Evolutionary conservation across 345 rosid species (phyloP), one percentile per base, ranked within the genome.

Genomic region (Populus nigra): DNA sequence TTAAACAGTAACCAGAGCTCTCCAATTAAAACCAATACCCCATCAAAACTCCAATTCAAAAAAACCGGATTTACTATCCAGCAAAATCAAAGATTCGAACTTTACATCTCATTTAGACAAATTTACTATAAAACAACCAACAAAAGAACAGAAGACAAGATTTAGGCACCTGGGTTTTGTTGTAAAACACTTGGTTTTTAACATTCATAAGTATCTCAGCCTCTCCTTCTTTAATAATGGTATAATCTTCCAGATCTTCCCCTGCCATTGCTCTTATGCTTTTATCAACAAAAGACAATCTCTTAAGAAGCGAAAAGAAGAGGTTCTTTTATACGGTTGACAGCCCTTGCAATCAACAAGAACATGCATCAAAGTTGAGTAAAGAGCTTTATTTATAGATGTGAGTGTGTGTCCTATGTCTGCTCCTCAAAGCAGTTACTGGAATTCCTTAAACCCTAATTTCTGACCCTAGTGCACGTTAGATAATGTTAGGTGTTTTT

Each of bases 191-290:
- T 89, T 93, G 89, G 38, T 96, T 96, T 78, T 91, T 93, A 57
- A 89, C 86, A 82, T 91, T 98, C 91, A 96, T 88, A 29, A 96
- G 96, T 86, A 96, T 89, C 93, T 96, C 96, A 59, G 98, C 99
- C 80, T 93, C 97, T 53, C 99, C 99, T 88, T 95, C 99, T 81
- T 89, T 95, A 79, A 90, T 81, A 78, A 95, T 86, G 8, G 91
- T 91, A 75, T 80, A 92, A 77, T 89, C 96, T 75, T 85, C 83
- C 74, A 92, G 89, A 87, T 91, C 91, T 82, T 79, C 43, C 12
- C 25, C 69, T 55, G 15, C 55, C 50, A 69, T 65, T 41, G 62
- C 39, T 22, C 35, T n/a, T 20, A 8, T 1, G 29, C 12, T 62
- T 74, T 79, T 69, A 68, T 38, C 25, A 49, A 78, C 31, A 29